Evolutionary conservation across 495 filamentous ascomycete species (phyloP).

Genomic region (Rhypophila decipiens): DNA sequence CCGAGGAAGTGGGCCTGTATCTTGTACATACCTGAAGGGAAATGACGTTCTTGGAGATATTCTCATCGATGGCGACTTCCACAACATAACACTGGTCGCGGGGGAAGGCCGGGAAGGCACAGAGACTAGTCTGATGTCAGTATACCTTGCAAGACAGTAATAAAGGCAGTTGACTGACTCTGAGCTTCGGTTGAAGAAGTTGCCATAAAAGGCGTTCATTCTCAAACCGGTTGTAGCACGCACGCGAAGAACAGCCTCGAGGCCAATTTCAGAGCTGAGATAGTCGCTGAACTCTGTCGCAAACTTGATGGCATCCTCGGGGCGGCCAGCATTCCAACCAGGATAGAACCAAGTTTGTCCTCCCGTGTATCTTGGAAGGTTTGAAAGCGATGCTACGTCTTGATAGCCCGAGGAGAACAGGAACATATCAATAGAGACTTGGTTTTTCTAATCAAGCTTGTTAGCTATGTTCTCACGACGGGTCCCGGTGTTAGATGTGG

Average conservation of each 20-base stretch:
- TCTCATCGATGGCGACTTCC: conserved; percentile 96
- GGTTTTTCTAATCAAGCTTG: conserved; percentile 55
- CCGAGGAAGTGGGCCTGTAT: background rate
- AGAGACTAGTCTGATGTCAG: conserved; percentile 42
- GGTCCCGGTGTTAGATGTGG: background rate
- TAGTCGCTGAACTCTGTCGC: conserved; percentile 95
- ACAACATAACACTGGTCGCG: conserved; percentile 98
- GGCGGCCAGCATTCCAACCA: conserved; percentile 89
- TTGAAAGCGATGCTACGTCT: conserved; percentile 92
- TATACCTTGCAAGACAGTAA: background rate
- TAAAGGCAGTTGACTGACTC: conserved; percentile 35
- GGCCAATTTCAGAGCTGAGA: conserved; percentile 87
- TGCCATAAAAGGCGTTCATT: conserved; percentile 98
- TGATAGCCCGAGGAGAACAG: conserved; percentile 96
- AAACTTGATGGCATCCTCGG: conserved; percentile 96
- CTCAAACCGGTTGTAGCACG: conserved; percentile 89
- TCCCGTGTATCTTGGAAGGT: conserved; percentile 90
- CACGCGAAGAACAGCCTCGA: conserved; percentile 94
- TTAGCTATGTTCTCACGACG: background rate
- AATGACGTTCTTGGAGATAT: conserved; percentile 82
- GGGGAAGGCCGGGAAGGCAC: conserved; percentile 95
- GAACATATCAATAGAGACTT: conserved; percentile 99
- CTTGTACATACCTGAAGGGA: conserved; percentile 59
- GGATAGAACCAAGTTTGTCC: conserved; percentile 99
- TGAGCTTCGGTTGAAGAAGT: conserved; percentile 97